A percentile compares a stretch with the other conserved stretches of the same genome.
These are phyloP conservation scores for Wickerhamiella dianesei DNA, from an alignment of 805 yeast genomes.

Conservation along the genomic window DNA sequence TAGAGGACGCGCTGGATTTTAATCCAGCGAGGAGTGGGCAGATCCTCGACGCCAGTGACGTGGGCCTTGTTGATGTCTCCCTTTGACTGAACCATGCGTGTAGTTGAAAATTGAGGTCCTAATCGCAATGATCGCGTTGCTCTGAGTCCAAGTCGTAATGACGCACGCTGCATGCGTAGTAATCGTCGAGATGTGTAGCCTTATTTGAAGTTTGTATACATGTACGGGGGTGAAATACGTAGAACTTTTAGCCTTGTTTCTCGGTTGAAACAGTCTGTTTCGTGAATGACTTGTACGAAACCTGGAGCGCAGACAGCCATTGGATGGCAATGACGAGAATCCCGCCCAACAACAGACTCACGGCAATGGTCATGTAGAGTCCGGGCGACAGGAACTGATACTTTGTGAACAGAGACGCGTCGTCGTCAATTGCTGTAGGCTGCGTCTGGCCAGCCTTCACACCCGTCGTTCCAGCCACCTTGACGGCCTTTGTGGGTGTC, in stretches of 20 bases:
- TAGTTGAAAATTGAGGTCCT: neutral
- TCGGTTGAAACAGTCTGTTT: constrained; percentile 33
- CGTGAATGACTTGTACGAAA: constrained; percentile 73
- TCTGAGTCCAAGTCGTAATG: neutral
- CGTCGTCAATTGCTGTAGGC: neutral
- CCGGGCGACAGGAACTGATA: constrained; percentile 72
- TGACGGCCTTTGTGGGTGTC: constrained; percentile 15
- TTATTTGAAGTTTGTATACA: no score
- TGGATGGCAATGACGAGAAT: constrained; percentile 49
- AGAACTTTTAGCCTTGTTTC: constrained; percentile 2
- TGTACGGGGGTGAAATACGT: neutral
- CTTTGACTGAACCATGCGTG: neutral
- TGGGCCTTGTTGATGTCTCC: constrained; percentile 20
- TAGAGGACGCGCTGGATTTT: constrained; percentile 32
- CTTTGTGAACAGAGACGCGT: constrained; percentile 37
- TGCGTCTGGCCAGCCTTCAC: neutral
- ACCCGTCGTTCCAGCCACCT: neutral
- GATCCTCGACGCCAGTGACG: constrained; percentile 22
- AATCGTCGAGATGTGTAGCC: no score
- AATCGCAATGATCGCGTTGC: neutral
- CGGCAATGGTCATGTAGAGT: constrained; percentile 61
- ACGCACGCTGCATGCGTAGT: neutral
- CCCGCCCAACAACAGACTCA: constrained; percentile 40
- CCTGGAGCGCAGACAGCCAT: constrained; percentile 60
- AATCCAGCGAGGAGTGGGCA: constrained; percentile 51